phyloP scores from a whole-genome alignment of 306 rosid genomes.

The Citrullus colocynthis region DNA sequence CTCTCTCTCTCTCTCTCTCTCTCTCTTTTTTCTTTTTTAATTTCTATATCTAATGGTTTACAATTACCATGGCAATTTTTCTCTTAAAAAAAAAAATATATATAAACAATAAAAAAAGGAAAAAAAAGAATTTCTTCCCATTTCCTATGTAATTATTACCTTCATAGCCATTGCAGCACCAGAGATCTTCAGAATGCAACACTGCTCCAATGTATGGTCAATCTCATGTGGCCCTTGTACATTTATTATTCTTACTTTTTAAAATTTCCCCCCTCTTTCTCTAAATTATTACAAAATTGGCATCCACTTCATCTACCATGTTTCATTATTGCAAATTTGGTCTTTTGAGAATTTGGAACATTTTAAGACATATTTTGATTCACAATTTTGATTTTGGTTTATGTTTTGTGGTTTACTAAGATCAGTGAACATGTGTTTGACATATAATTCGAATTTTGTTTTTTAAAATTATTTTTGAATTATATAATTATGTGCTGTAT shows the following conservation, averaged over 20 bases:
- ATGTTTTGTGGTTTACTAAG: too few relatives aligned
- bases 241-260: background rate
- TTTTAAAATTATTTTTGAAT: too few relatives aligned
- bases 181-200: background rate
- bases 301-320: background rate
- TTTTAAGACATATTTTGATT: too few relatives aligned
- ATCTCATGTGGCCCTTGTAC: conserved; percentile 4
- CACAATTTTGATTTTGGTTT: too few relatives aligned
- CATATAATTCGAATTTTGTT: too few relatives aligned
- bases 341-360: too few relatives aligned
- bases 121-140: background rate
- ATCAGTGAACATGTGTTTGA: too few relatives aligned
- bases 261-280: background rate
- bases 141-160: background rate
- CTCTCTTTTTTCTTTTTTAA: too few relatives aligned
- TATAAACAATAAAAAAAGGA: too few relatives aligned
- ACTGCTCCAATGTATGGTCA: conserved; percentile 4
- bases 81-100: background rate
- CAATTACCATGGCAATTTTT: background rate
- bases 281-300: background rate
- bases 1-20: background rate
- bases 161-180: background rate
- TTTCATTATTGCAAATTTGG: background rate
- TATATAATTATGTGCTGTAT: too few relatives aligned
- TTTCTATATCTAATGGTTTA: too few relatives aligned